Evolutionary conservation across 176 grass and related monocot genomes (phyloP), one percentile per base, ranked within the genome.

Genomic region (Rhynchospora breviuscula): DNA sequence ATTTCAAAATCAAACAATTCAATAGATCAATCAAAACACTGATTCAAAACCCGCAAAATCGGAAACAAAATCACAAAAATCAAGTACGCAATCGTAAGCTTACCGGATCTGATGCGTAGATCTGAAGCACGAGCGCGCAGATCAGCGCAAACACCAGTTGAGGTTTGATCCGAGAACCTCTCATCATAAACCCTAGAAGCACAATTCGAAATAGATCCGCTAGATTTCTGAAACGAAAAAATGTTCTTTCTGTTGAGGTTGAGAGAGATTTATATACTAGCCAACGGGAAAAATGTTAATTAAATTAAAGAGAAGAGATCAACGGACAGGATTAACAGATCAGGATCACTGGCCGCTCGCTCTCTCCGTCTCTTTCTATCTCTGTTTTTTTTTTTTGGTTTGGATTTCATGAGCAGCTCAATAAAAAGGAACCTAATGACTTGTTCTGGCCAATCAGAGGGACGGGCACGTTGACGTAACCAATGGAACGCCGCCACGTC

Each of bases 71-170:
- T 3, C 21, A 12, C 57, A 1, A 40, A 2, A 83, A 67, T 75
- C 60, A 18, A 60, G 70, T 15, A 0, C 1, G 0, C n/a, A 14
- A 10, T 25, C 13, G 46, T 46, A 18, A 64, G n/a, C 9, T 89
- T 92, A 99, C 96, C 79, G 89, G 91, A 63, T 99, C 93, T n/a
- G 88, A 93, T 49, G 96, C 89, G 77, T 83, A 79, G 86, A 99
- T 99, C 89, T 91, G 96, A 29, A 83, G 73, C 77, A 90, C 52
- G 49, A 93, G 84, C 35, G 83, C 82, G 17, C 88, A 89, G 63
- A 93, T 59, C 31, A 95, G 65, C 63, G 91, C 80, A 40, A 93
- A 69, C 23, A 91, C 77, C 46, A 95, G 82, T 40, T 46, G 64
- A 22, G n/a, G 72, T 26, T 51, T 61, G 33, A 81, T 79, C 63